phyloP scores from a whole-genome alignment of 352 stramenopile genomes.

The Globisporangium canariense region DNA sequence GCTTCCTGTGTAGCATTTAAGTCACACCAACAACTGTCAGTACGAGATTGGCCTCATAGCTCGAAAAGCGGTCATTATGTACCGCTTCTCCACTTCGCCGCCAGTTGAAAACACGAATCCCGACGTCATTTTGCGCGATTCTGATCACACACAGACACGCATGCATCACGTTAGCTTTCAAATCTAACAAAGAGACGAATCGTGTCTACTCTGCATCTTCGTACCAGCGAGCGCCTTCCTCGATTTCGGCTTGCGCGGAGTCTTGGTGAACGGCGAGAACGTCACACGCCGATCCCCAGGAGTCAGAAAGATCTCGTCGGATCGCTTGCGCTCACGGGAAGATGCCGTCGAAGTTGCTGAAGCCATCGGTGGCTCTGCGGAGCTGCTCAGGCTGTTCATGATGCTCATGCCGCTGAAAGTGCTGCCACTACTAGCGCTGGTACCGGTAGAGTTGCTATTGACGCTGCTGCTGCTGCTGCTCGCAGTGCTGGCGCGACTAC shows the following conservation, averaged over 20 bases:
- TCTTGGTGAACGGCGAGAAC: conserved; percentile 76
- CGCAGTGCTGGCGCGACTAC: background rate
- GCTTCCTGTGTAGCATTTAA: conserved; percentile 5
- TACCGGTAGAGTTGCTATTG: background rate
- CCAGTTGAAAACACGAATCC: conserved; percentile 21
- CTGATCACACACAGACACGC: background rate
- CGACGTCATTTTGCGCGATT: conserved; percentile 19
- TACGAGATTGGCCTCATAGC: background rate
- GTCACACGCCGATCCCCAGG: conserved; percentile 46
- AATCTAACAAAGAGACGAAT: background rate
- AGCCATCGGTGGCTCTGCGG: conserved; percentile 2
- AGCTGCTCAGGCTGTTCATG: conserved; percentile 4
- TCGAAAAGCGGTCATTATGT: background rate
- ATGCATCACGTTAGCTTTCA: background rate
- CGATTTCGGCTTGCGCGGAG: conserved; percentile 13
- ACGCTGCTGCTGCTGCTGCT: background rate
- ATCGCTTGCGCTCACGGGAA: conserved; percentile 20
- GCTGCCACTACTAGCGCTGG: background rate
- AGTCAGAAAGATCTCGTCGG: conserved; percentile 28
- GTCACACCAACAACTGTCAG: background rate
- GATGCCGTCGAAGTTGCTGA: conserved; percentile 14
- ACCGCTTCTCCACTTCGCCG: conserved; percentile 16
- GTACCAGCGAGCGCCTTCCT: conserved; percentile 14
- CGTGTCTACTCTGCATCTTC: background rate
- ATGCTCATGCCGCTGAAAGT: conserved; percentile 14